Evolutionary conservation across 129 eudicot genomes (phyloP), one percentile per base, ranked within the genome.

Genomic region (Erigeron canadensis): DNA sequence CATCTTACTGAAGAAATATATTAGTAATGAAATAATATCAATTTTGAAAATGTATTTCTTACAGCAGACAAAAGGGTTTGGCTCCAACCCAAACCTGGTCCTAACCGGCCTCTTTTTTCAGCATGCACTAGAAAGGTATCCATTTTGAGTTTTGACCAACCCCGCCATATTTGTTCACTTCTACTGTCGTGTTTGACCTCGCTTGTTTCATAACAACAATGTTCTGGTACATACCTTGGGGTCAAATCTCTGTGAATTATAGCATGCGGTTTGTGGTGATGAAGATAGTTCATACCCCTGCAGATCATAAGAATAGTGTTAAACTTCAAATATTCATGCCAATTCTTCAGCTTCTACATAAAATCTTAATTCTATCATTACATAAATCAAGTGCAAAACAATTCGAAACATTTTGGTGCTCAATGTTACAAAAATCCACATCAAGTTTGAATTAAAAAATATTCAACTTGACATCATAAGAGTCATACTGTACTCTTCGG

Each of bases 241-340:
- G 87, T 87, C 79, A 89, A 82, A 85, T 89, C 93, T 48, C 96
- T 79, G 47, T 86, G 91, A 65, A 89, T 81, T 16, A 89, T 86
- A 38, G 93, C 88, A 82, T 82, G 87, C 2, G 96, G 92, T 70
- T 75, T 89, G 76, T 84, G 91, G 64, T 79, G 76, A 82, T 85
- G 90, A 71, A 85, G 84, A 67, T 85, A 85, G 66, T 69, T 85
- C 90, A 85, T 82, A 60, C 90, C 89, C 75, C 86, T 85, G 81
- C 41, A 71, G 9, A 76, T 45, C 39, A 41, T 18, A 38, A 67
- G 37, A 2, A 28, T 18, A 7, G 23, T 10, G 12, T 63, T 22
- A 74, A 74, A 63, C 62, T 39, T 67, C 68, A 67, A 12, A 37
- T 2, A 7, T 13, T 63, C 21, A 50, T 38, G 15, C 17, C 10